Evolutionary conservation across 371 early-diverging fungal genomes (phyloP), one percentile per base, ranked within the genome.

Genomic region (Chytridium lagenaria): DNA sequence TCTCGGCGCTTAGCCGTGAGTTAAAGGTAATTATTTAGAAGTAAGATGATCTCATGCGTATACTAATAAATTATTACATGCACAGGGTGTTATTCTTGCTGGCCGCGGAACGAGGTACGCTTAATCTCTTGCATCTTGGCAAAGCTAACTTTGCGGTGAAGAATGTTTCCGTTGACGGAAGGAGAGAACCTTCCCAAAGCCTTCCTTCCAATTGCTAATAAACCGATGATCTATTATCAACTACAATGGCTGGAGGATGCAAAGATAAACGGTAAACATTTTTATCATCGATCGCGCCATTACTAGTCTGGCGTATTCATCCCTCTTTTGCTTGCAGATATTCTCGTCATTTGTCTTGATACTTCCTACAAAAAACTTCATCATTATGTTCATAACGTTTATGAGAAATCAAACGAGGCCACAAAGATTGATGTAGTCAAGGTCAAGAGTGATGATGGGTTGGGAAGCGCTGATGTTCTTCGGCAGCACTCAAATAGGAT

Each of bases 171-270:
- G 49, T 85, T 94, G 79, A 89, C 92, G 1, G 94, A 93, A 70
- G 74, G 73, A 19, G 91, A 91, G 66, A 90, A 90, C 67, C 90
- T 88, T 76, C 95, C 96, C 23, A 96, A 96, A 79, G 95, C 96
- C 0, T 87, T 96, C 39, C 83, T 98, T 44, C 97, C 97, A 15
- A 86, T 97, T 38, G 97, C 92, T 22, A 96, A 96, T 81, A 91
- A 91, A 78, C 98, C 98, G 37, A 92, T 96, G 85, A 89, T 98
- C 72, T 88, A 90, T 73, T 94, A 98, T 77, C 90, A 90, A 19
- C 86, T 98, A 52, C 90, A 94, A 69, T 97, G 98, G 97, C 87
- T 98, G 5, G 95, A 95, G 73, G 86, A 87, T 50, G 94, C 94
- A 19, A 91, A 92, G 52, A 88, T 97, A 36, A 85, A 87, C 76